Percentiles rank a stretch among this genome's conserved stretches.
These are phyloP conservation scores for Colletotrichum sp. DNA, from an alignment of 2,329 filamentous ascomycete genomes.

Conservation along the genomic window DNA sequence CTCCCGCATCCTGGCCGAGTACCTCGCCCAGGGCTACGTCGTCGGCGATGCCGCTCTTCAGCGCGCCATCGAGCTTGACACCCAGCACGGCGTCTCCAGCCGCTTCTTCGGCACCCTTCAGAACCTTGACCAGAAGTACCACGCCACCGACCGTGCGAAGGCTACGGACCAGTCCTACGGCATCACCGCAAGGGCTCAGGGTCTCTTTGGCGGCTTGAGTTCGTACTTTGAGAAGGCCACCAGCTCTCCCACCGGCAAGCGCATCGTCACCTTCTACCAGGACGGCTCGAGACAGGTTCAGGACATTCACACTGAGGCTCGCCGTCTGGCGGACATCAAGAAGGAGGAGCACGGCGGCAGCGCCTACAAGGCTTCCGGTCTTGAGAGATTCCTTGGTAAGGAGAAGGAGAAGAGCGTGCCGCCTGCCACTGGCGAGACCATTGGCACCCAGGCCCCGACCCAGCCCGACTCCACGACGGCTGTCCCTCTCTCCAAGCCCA, in stretches of 20 bases:
- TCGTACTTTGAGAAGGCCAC: conserved; percentile 96
- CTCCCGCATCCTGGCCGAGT: conserved; percentile 91
- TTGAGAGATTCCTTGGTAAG: conserved; percentile 63
- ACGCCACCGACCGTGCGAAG: conserved; percentile 85
- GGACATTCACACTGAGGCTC: conserved; percentile 92
- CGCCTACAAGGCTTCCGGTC: conserved; percentile 62
- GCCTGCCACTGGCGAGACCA: conserved; percentile 52
- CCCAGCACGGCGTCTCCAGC: conserved; percentile 83
- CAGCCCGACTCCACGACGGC: conserved; percentile 17
- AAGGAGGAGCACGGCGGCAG: conserved; percentile 64
- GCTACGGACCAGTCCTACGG: conserved; percentile 85
- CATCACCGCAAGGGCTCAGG: conserved; percentile 74
- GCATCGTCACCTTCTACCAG: conserved; percentile 86
- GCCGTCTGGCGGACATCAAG: conserved; percentile 88
- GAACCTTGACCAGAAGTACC: conserved; percentile 82
- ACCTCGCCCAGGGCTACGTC: conserved; percentile 92
- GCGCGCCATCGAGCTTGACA: conserved; percentile 84
- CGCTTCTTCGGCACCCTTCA: conserved; percentile 80
- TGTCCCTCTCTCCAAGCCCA: conserved; percentile 21
- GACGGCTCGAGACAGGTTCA: conserved; percentile 85
- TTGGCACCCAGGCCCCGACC: conserved; percentile 22
- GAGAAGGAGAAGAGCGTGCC: conserved; percentile 57
- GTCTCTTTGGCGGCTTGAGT: conserved; percentile 66
- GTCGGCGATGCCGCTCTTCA: conserved; percentile 78
- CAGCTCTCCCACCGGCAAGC: conserved; percentile 85